These are phyloP conservation scores for Collybiopsis luxurians DNA, from an alignment of 768 basidiomycete genomes.

Conservation along the genomic window DNA sequence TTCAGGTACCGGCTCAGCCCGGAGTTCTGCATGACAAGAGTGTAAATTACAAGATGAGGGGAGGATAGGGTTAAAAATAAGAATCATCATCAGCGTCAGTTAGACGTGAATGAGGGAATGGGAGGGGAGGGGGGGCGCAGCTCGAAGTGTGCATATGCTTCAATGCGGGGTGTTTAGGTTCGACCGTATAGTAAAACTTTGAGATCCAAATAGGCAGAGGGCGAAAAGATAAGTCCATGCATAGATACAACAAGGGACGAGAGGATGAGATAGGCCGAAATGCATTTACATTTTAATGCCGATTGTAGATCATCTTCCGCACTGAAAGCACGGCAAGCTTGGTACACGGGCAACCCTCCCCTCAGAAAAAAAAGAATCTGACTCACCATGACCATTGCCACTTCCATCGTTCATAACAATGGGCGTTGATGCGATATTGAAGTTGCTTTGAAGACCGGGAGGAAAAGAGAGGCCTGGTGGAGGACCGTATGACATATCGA, in stretches of 20 bases:
- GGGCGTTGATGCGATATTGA: constrained; percentile 22
- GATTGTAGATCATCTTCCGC: constrained; percentile 77
- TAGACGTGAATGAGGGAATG: constrained; percentile 49
- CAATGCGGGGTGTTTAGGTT: not conserved
- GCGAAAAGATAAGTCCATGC: constrained; percentile 32
- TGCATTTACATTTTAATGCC: constrained; percentile 47
- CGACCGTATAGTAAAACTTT: constrained; percentile 4
- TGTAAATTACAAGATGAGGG: constrained; percentile 31
- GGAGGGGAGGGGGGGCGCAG: constrained; percentile 19
- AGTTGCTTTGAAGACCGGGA: constrained; percentile 32
- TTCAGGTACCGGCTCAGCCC: constrained; percentile 14
- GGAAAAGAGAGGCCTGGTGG: constrained; percentile 64
- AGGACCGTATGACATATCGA: constrained; percentile 47
- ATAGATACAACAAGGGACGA: constrained; percentile 31
- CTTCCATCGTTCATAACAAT: constrained; percentile 27
- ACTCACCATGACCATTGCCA: constrained; percentile 66
- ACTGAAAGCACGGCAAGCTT: constrained; percentile 84
- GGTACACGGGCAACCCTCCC: constrained; percentile 90
- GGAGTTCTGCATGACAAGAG: constrained; percentile 38
- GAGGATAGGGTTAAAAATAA: constrained; percentile 29
- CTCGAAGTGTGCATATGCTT: not conserved
- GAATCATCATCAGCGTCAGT: constrained; percentile 43
- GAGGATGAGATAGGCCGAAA: constrained; percentile 29
- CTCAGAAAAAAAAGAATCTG: constrained; percentile 45
- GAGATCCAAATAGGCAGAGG: constrained; percentile 1